These are phyloP conservation scores for Peterozyma xylosa DNA, from an alignment of 805 yeast genomes.

Conservation along the genomic window DNA sequence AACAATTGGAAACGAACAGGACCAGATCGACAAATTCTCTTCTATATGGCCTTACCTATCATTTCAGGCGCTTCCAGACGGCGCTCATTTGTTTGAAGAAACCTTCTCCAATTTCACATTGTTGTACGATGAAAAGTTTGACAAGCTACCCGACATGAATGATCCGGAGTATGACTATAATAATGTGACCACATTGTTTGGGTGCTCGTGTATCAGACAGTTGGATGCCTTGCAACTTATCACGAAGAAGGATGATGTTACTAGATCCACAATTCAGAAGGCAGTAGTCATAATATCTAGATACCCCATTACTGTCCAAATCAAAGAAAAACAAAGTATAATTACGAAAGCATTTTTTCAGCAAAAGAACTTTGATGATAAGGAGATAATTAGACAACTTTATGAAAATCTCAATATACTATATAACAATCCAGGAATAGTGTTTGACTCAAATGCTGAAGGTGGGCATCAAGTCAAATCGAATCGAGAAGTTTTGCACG, in stretches of 20 bases:
- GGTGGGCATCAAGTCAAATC: neutral
- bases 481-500: constrained; percentile 25
- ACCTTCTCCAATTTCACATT: constrained; percentile 88
- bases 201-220: constrained; percentile 89
- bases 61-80: constrained; percentile 94
- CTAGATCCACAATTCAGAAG: constrained; percentile 86
- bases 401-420: constrained; percentile 54
- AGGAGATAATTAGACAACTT: constrained; percentile 56
- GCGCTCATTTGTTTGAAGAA: constrained; percentile 89
- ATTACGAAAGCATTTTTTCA: constrained; percentile 81
- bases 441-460: constrained; percentile 8
- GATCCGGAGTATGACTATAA: constrained; percentile 19
- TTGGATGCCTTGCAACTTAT: constrained; percentile 54
- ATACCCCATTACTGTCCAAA: constrained; percentile 81
- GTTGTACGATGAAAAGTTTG: constrained; percentile 51
- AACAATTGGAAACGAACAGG: constrained; percentile 19
- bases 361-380: constrained; percentile 72
- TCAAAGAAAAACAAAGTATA: constrained; percentile 84
- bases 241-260: constrained; percentile 52
- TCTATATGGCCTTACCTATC: constrained; percentile 80
- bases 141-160: constrained; percentile 36
- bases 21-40: constrained; percentile 22
- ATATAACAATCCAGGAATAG: constrained; percentile 22
- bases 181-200: constrained; percentile 69
- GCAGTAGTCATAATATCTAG: constrained; percentile 81